Evolutionary conservation across 176 grass and related monocot genomes (phyloP).

Genomic region (Typha latifolia): DNA sequence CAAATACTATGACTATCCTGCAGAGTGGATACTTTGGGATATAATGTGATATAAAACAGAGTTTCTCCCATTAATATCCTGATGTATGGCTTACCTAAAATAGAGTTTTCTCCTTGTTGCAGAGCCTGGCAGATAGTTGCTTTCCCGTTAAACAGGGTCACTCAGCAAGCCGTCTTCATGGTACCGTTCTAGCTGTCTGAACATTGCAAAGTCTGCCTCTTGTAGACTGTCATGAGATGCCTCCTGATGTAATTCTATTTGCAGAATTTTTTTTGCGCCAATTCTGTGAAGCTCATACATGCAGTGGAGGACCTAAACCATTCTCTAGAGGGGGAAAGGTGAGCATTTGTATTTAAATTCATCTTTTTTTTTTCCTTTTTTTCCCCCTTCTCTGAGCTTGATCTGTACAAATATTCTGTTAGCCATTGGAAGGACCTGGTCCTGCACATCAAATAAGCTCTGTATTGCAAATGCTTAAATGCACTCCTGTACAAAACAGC

Average conservation of each 20-base stretch:
- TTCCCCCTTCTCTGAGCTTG: neutral
- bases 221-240: neutral
- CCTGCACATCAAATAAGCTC: constrained; percentile 4
- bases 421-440: neutral
- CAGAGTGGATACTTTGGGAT: neutral
- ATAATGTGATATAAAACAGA: neutral
- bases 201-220: neutral
- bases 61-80: neutral
- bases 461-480: constrained; percentile 5
- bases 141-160: constrained; percentile 82
- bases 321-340: constrained; percentile 96
- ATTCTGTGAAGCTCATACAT: constrained; percentile 92
- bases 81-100: neutral
- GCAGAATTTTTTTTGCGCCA: constrained; percentile 92
- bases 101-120: constrained; percentile 16
- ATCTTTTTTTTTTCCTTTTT: neutral
- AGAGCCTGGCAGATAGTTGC: constrained; percentile 91
- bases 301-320: constrained; percentile 48
- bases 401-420: neutral
- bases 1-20: no score
- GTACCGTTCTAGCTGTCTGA: constrained; percentile 27
- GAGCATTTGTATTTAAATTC: constrained; percentile 4
- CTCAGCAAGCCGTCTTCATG: constrained; percentile 75
- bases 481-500: no score
- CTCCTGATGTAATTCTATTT: constrained; percentile 25